Conservation (phyloP, 768 basidiomycete species). For the Tylopilus sp. region DNA sequence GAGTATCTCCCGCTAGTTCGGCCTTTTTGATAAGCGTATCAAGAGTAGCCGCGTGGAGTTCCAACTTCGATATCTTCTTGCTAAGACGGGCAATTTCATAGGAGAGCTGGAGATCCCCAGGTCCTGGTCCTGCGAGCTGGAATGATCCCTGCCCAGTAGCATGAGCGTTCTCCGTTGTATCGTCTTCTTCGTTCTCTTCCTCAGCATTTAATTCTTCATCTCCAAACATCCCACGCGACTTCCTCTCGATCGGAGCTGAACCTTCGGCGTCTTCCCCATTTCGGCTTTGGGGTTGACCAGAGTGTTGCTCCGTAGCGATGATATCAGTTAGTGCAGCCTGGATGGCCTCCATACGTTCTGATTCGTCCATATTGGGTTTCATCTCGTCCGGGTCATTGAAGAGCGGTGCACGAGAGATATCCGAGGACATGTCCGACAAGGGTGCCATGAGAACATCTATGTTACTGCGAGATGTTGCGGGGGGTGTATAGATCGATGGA, state of each 20-base stretch:
- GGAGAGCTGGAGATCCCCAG: slow-evolving; percentile 86
- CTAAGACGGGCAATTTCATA: slow-evolving; percentile 80
- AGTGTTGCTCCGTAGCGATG: slow-evolving; percentile 76
- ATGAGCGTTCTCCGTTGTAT: slow-evolving; percentile 15
- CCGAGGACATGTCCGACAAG: slow-evolving; percentile 45
- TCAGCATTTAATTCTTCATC: slow-evolving; percentile 39
- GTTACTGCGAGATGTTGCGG: slow-evolving; percentile 37
- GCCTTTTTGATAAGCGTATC: slow-evolving; percentile 91
- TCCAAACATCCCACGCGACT: slow-evolving; percentile 31
- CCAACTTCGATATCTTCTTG: slow-evolving; percentile 70
- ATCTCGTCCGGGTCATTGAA: slow-evolving; percentile 78
- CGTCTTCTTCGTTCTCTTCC: slow-evolving; percentile 47
- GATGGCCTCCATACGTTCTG: slow-evolving; percentile 90
- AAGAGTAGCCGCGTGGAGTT: slow-evolving; percentile 79
- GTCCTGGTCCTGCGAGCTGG: slow-evolving; percentile 79
- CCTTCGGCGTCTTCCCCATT: slow-evolving; percentile 9
- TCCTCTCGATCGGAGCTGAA: slow-evolving; percentile 11
- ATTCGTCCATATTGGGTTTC: slow-evolving; percentile 53
- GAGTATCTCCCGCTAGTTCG: slow-evolving; percentile 86
- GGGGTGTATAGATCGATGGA: slow-evolving; percentile 16
- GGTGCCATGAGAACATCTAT: slow-evolving; percentile 86
- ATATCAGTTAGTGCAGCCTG: slow-evolving; percentile 96
- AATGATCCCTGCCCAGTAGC: slow-evolving; percentile 50
- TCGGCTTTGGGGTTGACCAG: slow-evolving; percentile 19
- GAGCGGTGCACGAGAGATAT: slow-evolving; percentile 65